Evolutionary conservation across 345 rosid genomes (phyloP).

Genomic region (Brassica carinata): DNA sequence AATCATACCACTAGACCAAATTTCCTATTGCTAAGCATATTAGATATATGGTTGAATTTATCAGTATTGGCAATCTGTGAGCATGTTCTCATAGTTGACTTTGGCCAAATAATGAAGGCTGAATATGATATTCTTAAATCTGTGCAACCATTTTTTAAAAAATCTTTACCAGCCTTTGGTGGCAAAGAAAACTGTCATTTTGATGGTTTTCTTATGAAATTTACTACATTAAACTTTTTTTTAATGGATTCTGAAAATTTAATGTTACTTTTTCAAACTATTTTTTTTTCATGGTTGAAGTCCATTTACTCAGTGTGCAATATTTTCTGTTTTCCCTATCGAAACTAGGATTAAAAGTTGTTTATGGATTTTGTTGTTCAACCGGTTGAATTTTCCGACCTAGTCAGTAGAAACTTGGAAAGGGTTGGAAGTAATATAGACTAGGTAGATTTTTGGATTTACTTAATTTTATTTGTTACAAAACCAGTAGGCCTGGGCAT

Average conservation of each 20-base stretch:
- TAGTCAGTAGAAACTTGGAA: neutral
- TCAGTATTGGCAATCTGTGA: neutral
- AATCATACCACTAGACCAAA: constrained; percentile 90
- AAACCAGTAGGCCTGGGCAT: neutral
- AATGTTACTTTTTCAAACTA: no score
- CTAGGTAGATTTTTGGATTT: neutral
- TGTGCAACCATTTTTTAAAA: neutral
- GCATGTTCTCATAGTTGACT: neutral
- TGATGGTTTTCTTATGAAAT: no score
- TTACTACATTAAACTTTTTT: no score
- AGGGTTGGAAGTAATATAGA: neutral
- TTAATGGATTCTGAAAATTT: no score
- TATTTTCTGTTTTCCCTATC: neutral
- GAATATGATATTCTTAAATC: neutral
- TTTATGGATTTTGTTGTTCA: neutral
- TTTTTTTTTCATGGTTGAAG: neutral
- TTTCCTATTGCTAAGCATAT: constrained; percentile 37
- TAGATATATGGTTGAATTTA: neutral
- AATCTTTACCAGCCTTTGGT: no score
- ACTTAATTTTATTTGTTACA: neutral
- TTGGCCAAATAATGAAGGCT: neutral
- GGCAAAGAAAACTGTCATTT: no score
- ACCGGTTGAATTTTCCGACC: neutral
- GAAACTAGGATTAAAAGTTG: no score
- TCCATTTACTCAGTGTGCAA: neutral